Base-by-base conservation (phyloP, 495 filamentous ascomycete genomes). In the Penicillium malachiteum region DNA sequence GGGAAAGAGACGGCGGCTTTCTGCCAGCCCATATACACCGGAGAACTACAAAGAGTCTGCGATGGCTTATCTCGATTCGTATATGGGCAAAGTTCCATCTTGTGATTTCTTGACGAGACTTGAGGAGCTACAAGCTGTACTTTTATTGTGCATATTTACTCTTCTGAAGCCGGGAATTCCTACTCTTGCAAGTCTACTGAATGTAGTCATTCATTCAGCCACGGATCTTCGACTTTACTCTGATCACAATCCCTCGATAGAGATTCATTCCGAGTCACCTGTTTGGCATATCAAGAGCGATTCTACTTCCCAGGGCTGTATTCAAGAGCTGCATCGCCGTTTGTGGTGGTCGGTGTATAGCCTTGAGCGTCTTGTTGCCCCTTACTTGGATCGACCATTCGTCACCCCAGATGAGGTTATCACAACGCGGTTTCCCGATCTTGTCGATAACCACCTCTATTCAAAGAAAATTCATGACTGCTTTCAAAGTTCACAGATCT, bases 291-390 rank as follows among this genome's bases (percentile, higher is more conserved):
- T 26, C 21, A 37, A 37, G 34, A 37, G 34, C 5, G 2, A 10
- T 10, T 9, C 2, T 43, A 3, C 11, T n/a, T n/a, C 21, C 11
- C 4, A 13, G 3, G 13, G 42, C 21, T 2, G 14, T 6, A 1
- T 46, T 18, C 10, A 30, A 9, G 33, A 54, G 45, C 3, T 54
- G 34, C 9, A 41, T 14, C 40, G 51, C 21, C 41, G 51, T 11
- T 32, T 54, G 10, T 54, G 51, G 51, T 54, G 51, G 51, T 54
- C 26, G 31, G 32, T 42, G 14, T 54, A 54, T 13, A 46, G 51
- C 33, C 21, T 54, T 13, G 51, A 54, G 30, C 51, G 51, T 5
- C 44, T 54, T 8, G 10, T 46, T 18, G 51, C 51, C 11, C 51
- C 51, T 5, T 54, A 21, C 18, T n/a, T 54, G 5, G 41, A 32